phyloP scores from a whole-genome alignment of 1,284 basidiomycete genomes.

The Coniophora puteana region DNA sequence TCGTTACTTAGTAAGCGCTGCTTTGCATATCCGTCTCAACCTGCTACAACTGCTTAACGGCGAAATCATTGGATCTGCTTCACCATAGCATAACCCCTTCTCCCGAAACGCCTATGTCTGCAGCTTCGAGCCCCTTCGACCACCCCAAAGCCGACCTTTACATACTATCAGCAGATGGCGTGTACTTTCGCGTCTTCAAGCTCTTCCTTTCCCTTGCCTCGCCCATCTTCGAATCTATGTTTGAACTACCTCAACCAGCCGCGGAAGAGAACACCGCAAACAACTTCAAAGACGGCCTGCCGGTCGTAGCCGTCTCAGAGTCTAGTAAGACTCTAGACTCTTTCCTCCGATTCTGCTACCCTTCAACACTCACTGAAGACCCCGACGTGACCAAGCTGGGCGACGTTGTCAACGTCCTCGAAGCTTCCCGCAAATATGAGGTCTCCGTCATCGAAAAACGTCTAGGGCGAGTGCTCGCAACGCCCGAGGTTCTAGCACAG shows the following conservation, averaged over 20 bases:
- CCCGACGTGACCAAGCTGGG: constrained; percentile 11
- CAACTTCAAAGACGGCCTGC: constrained; percentile 16
- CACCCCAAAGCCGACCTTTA: constrained; percentile 34
- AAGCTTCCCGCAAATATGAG: constrained; percentile 18
- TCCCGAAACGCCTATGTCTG: no score
- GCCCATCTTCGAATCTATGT: constrained; percentile 40
- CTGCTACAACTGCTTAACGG: no score
- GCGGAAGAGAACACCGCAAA: constrained; percentile 2
- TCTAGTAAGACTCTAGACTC: constrained; percentile 13
- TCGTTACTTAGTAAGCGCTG: no score
- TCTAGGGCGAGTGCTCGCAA: constrained; percentile 9
- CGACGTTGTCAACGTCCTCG: constrained; percentile 13
- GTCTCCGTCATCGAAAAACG: constrained; percentile 16
- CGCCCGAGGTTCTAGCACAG: constrained; percentile 12
- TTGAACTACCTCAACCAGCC: constrained; percentile 36
- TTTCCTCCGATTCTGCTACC: constrained; percentile 22
- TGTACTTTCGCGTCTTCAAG: constrained; percentile 43
- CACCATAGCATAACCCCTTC: no score
- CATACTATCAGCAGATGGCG: constrained; percentile 42
- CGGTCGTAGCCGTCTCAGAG: constrained; percentile 16
- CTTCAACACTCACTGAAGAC: constrained; percentile 18
- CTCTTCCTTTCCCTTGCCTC: constrained; percentile 40
- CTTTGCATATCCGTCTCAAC: no score
- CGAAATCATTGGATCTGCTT: no score
- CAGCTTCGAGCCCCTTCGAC: constrained; percentile 21